These are phyloP conservation scores for Dactylella cylindrospora DNA, from an alignment of 2,329 filamentous ascomycete genomes.

Conservation along the genomic window DNA sequence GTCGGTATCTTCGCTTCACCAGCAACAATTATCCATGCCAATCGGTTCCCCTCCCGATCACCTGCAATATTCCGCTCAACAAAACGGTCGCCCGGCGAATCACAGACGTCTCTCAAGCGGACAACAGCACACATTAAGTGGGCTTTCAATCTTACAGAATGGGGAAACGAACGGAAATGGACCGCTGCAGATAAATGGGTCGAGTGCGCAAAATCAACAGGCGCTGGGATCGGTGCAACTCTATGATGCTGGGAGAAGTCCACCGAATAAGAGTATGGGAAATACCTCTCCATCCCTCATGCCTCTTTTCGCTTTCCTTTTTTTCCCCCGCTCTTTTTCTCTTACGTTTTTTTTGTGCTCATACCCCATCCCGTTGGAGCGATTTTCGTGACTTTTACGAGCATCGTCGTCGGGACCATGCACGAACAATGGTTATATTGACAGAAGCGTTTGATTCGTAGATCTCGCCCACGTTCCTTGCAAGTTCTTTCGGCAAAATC, in stretches of 20 bases:
- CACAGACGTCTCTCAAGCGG: conserved; percentile 42
- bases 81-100: conserved; percentile 39
- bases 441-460: conserved; percentile 52
- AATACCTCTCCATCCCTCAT: too few species aligned
- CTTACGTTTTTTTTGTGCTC: conserved; percentile 1
- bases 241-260: conserved; percentile 35
- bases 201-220: conserved; percentile 20
- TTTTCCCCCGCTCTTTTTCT: conserved; percentile 9
- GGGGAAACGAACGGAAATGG: conserved; percentile 35
- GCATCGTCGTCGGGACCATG: conserved; percentile 30
- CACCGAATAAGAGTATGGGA: conserved; percentile 41
- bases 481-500: conserved; percentile 97
- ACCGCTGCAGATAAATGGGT: conserved; percentile 41
- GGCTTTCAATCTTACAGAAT: conserved; percentile 23
- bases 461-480: conserved; percentile 97
- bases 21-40: conserved; percentile 26
- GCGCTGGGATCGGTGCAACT: conserved; percentile 13
- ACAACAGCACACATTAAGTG: conserved; percentile 38
- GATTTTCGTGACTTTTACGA: too few species aligned
- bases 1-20: conserved; percentile 37
- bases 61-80: conserved; percentile 42
- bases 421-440: conserved; percentile 29
- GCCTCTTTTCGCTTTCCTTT: too few species aligned
- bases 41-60: conserved; percentile 44
- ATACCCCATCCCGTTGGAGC: too few species aligned